Evolutionary conservation across 768 basidiomycete genomes (phyloP).

Genomic region (Russula dissimulans): DNA sequence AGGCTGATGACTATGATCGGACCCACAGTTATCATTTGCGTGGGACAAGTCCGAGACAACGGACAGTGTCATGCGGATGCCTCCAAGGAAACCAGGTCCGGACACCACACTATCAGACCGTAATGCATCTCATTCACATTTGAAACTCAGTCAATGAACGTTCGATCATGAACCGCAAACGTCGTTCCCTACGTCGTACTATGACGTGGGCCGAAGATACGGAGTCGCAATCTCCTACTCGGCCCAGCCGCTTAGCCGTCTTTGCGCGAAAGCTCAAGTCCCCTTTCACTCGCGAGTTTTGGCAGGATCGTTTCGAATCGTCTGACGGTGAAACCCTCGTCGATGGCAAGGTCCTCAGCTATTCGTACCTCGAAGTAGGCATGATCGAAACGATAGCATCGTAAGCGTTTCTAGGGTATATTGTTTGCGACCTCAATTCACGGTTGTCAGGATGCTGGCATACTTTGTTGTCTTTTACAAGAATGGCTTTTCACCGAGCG

Average conservation of each 20-base stretch:
- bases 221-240: slow-evolving; percentile 39
- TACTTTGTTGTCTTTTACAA: slow-evolving; percentile 63
- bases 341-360: slow-evolving; percentile 52
- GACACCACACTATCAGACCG: neutral
- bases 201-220: slow-evolving; percentile 45
- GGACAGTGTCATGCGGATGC: slow-evolving; percentile 59
- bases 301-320: slow-evolving; percentile 46
- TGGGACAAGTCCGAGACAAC: slow-evolving; percentile 62
- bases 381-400: slow-evolving; percentile 48
- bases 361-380: slow-evolving; percentile 58
- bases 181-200: slow-evolving; percentile 46
- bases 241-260: slow-evolving; percentile 33
- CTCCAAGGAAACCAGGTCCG: slow-evolving; percentile 55
- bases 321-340: slow-evolving; percentile 53
- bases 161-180: slow-evolving; percentile 45
- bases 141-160: slow-evolving; percentile 40
- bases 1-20: neutral
- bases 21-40: slow-evolving; percentile 50
- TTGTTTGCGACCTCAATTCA: neutral
- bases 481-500: slow-evolving; percentile 50
- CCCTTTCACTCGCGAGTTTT: slow-evolving; percentile 50
- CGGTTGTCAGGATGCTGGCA: slow-evolving; percentile 37
- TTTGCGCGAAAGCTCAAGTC: slow-evolving; percentile 33
- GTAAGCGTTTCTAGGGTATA: slow-evolving; percentile 29
- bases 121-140: neutral